Evolutionary conservation across 2,329 filamentous ascomycete genomes (phyloP), one percentile per base, ranked within the genome.

Genomic region (Hypoxylon sp.): DNA sequence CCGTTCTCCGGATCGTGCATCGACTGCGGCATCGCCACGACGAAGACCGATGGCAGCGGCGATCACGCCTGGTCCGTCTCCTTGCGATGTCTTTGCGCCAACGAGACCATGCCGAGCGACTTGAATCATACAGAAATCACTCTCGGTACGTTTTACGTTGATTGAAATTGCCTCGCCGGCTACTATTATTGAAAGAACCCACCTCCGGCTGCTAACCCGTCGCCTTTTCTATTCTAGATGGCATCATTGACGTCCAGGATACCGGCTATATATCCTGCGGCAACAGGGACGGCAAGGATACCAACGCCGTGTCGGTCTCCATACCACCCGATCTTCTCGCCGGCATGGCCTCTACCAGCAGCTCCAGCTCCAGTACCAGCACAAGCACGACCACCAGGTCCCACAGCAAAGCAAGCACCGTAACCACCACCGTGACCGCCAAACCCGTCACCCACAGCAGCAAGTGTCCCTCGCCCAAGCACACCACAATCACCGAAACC

Each of bases 171-270:
- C 24, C 24, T 46, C 11, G n/a, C n/a, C n/a, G n/a, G n/a, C n/a
- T n/a, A n/a, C n/a, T n/a, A n/a, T n/a, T n/a, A n/a, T n/a, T n/a
- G n/a, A n/a, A 26, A 26, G 24, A 4, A 26, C 7, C 4, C 24
- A n/a, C n/a, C n/a, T n/a, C n/a, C n/a, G n/a, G n/a, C 3, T 17
- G 41, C 51, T 62, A 51, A 62, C 53, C 2, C 41, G 15, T 47
- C 28, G 17, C 32, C 6, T 19, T 15, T 13, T 44, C 17, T 20
- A 6, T n/a, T 30, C 7, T 39, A 62, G 59, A 49, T 2, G 4
- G 20, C 0, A 20, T 19, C n/a, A 15, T 58, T 19, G 15, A 24
- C 20, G 39, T 63, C 20, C 3, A 6, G 22, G 41, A 44, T 28
- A 17, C 39, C 22, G 60, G 60, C 22, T 26, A 24, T 10, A 1